Conservation (phyloP, 202 grass and related monocot species). For the Digitaria exilis region DNA sequence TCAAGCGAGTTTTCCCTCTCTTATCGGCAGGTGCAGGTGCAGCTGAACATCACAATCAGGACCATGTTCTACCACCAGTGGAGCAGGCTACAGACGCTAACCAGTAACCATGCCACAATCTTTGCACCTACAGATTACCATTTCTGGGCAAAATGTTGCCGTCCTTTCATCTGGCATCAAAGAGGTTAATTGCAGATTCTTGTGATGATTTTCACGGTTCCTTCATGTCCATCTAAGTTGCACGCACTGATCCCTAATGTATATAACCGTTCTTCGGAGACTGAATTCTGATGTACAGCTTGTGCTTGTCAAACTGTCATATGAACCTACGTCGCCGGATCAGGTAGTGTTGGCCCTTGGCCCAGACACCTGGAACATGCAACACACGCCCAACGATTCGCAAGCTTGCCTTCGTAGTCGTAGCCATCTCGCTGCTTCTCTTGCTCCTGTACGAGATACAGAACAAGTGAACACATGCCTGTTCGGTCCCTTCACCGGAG, state of each 20-base stretch:
- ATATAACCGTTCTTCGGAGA: conserved; percentile 18
- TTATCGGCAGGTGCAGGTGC: conserved; percentile 64
- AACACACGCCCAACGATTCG: too few relatives aligned
- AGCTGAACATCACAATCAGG: conserved; percentile 56
- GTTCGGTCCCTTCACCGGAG: neutral
- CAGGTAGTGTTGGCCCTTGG: conserved; percentile 42
- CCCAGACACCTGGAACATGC: neutral
- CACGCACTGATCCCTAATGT: neutral
- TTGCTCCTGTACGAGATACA: conserved; percentile 59
- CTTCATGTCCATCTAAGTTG: neutral
- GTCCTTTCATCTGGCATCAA: conserved; percentile 39
- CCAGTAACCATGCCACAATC: neutral
- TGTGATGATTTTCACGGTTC: neutral
- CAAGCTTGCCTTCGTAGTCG: conserved; percentile 14
- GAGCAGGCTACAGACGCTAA: conserved; percentile 64
- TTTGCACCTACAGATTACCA: conserved; percentile 50
- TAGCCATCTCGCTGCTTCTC: conserved; percentile 61
- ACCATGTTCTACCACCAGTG: conserved; percentile 56
- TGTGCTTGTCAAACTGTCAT: conserved; percentile 41
- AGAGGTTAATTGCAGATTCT: conserved; percentile 16
- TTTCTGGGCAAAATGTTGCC: conserved; percentile 45
- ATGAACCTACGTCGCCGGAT: conserved; percentile 50
- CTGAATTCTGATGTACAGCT: conserved; percentile 25
- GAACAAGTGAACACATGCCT: conserved; percentile 25
- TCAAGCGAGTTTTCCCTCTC: too few relatives aligned